Evolutionary conservation across 192 early-diverging fungal species (phyloP).

Genomic region (Backusella sp.): DNA sequence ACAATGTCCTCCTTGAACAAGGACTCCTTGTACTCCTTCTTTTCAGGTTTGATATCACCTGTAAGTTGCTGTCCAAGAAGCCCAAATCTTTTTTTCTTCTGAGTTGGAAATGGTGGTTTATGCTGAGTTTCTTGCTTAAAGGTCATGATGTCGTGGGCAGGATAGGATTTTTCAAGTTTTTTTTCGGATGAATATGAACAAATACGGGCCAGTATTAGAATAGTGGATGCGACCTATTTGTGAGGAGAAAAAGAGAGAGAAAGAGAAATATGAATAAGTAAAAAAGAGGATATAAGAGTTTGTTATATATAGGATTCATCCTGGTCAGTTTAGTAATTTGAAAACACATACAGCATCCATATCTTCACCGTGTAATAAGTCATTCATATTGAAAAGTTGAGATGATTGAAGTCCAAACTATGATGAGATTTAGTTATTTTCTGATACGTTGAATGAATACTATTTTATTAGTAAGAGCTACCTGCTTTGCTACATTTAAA

Average conservation of each 20-base stretch:
- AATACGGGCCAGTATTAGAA: constrained; percentile 12
- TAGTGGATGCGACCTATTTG: not conserved
- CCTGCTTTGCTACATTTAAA: constrained; percentile 58
- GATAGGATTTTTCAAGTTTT: constrained; percentile 5
- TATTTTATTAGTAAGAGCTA: constrained; percentile 2
- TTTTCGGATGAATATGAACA: constrained; percentile 8
- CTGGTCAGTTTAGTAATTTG: not conserved
- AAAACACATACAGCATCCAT: constrained; percentile 51
- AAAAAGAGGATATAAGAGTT: constrained; percentile 1
- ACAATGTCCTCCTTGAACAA: not conserved
- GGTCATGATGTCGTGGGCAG: not conserved
- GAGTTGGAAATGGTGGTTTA: not conserved
- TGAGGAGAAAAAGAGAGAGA: not conserved
- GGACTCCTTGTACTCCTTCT: constrained; percentile 6
- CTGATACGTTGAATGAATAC: not conserved
- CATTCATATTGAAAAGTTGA: constrained; percentile 32
- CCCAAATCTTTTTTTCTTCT: not conserved
- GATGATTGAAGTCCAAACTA: constrained; percentile 20
- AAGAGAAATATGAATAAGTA: constrained; percentile 3
- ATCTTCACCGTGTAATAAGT: constrained; percentile 74
- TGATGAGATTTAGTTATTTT: not conserved
- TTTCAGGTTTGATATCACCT: not conserved
- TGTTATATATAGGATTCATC: not conserved
- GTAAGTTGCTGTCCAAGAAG: not conserved
- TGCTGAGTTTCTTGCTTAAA: constrained; percentile 1